phyloP scores from a whole-genome alignment of 1,139 yeast genomes.

The Geotrichum restrictum region DNA sequence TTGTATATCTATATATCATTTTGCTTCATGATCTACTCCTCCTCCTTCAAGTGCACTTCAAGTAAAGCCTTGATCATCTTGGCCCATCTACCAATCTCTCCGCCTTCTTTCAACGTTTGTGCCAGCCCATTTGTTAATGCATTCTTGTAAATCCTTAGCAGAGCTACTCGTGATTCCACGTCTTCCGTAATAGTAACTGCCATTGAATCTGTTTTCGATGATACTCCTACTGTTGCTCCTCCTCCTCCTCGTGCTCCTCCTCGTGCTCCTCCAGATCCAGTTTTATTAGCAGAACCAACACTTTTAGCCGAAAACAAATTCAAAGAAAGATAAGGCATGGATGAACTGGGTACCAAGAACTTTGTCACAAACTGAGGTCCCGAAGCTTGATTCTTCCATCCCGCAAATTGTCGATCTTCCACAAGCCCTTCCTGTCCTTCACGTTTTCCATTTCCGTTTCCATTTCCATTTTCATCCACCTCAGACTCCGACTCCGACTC shows the following conservation, averaged over 20 bases:
- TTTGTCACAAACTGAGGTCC: neutral
- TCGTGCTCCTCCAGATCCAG: too few species aligned
- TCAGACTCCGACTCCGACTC: too few species aligned
- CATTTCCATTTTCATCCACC: conserved; percentile 5
- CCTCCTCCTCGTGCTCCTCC: neutral
- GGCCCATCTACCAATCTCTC: conserved; percentile 65
- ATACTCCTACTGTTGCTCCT: neutral
- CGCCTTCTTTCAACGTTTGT: conserved; percentile 62
- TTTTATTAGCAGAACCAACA: too few species aligned
- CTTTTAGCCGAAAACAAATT: conserved; percentile 4
- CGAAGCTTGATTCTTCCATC: neutral
- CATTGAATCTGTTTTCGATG: conserved; percentile 27
- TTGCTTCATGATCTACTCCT: neutral
- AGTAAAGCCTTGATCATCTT: conserved; percentile 29
- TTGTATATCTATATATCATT: conserved; percentile 4
- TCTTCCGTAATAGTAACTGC: conserved; percentile 50
- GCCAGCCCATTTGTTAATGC: conserved; percentile 53
- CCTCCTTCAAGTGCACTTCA: conserved; percentile 3
- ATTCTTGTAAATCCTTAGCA: conserved; percentile 50
- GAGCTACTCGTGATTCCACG: conserved; percentile 54
- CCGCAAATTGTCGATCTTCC: too few species aligned
- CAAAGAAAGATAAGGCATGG: conserved; percentile 19
- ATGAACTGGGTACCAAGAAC: conserved; percentile 18
- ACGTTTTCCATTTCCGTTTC: neutral
- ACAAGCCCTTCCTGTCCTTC: too few species aligned